A percentile compares a stretch with the other conserved stretches of the same genome.
phyloP scores from a whole-genome alignment of 306 rosid species.

The Cercis canadensis region DNA sequence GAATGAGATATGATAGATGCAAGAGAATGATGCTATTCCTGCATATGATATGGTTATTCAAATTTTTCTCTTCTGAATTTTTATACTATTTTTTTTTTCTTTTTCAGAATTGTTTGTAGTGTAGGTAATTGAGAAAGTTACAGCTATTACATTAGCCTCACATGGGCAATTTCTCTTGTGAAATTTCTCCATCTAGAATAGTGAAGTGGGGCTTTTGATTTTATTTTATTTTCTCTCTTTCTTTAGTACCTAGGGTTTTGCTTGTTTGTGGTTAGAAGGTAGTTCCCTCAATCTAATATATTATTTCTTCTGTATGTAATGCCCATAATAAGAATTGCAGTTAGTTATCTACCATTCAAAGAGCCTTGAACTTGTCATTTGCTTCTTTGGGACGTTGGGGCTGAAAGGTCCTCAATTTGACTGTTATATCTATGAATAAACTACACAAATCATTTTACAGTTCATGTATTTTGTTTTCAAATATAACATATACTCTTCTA shows the following conservation, averaged over 20 bases:
- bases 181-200: too few relatives aligned
- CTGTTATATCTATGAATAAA: too few relatives aligned
- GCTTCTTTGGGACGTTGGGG: not conserved
- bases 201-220: too few relatives aligned
- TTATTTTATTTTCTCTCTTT: not conserved
- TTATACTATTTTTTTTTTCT: slow-evolving; percentile 16
- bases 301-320: not conserved
- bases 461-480: too few relatives aligned
- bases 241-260: not conserved
- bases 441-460: too few relatives aligned
- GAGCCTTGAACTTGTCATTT: not conserved
- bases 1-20: slow-evolving; percentile 4
- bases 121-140: slow-evolving; percentile 30
- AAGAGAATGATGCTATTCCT: slow-evolving; percentile 16
- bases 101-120: slow-evolving; percentile 22
- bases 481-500: too few relatives aligned
- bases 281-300: not conserved
- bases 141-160: not conserved
- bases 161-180: too few relatives aligned
- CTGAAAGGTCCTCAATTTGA: not conserved
- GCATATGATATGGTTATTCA: slow-evolving; percentile 20
- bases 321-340: not conserved
- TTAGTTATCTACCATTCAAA: not conserved
- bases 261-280: too few relatives aligned
- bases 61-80: not conserved